These are phyloP conservation scores for Apiospora aurea DNA, from an alignment of 2,329 filamentous ascomycete genomes.

Conservation along the genomic window DNA sequence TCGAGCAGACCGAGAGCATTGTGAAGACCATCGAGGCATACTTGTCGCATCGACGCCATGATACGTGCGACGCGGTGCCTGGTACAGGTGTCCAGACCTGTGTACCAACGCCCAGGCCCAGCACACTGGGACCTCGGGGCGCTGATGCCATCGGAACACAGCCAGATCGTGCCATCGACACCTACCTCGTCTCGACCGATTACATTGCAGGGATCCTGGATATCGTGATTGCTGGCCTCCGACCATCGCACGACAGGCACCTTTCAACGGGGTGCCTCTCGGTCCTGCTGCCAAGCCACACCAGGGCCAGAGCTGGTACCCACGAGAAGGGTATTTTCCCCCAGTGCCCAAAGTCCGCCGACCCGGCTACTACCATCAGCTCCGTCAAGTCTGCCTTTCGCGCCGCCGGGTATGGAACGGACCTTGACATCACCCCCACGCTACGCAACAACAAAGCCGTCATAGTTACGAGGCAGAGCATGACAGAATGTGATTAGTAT, in stretches of 20 bases:
- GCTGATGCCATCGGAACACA: slow-evolving; percentile 28
- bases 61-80: slow-evolving; percentile 24
- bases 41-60: slow-evolving; percentile 34
- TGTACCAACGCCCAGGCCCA: background rate
- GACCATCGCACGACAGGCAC: slow-evolving; percentile 30
- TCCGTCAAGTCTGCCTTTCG: slow-evolving; percentile 38
- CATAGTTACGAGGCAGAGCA: slow-evolving; percentile 41
- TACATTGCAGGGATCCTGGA: slow-evolving; percentile 42
- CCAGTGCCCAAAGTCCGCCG: slow-evolving; percentile 33
- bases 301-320: slow-evolving; percentile 32
- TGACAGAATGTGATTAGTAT: slow-evolving; percentile 42
- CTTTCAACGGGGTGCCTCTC: slow-evolving; percentile 31
- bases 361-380: slow-evolving; percentile 41
- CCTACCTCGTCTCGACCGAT: slow-evolving; percentile 37
- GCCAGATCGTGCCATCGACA: background rate
- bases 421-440: background rate
- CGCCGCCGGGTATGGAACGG: slow-evolving; percentile 16
- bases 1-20: slow-evolving; percentile 29
- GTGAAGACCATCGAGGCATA: slow-evolving; percentile 37
- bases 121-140: background rate
- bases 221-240: slow-evolving; percentile 39
- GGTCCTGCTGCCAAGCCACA: slow-evolving; percentile 33
- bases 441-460: slow-evolving; percentile 32
- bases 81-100: background rate
- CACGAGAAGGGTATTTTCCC: slow-evolving; percentile 34